phyloP scores from a whole-genome alignment of 345 rosid species.

The Raphanus sativus region DNA sequence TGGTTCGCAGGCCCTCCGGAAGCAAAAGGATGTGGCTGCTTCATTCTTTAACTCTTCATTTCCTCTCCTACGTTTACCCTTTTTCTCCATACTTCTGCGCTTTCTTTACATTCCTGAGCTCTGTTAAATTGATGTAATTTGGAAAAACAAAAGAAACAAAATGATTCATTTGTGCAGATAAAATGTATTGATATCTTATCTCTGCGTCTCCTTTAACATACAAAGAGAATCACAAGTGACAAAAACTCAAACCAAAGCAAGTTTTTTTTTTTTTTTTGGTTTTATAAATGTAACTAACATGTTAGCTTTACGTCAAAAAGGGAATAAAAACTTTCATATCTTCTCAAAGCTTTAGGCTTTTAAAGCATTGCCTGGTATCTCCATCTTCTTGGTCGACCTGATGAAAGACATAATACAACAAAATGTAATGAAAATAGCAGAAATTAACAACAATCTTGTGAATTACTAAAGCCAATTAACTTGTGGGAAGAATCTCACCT shows the following conservation, averaged over 20 bases:
- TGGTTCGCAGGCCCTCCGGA: slow-evolving; percentile 83
- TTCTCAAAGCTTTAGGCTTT: slow-evolving; percentile 28
- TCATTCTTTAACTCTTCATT: slow-evolving; percentile 51
- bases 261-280: not conserved
- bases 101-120: slow-evolving; percentile 21
- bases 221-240: not conserved
- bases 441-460: not conserved
- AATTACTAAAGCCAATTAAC: not conserved
- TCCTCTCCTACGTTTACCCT: not conserved
- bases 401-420: slow-evolving; percentile 25
- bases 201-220: not conserved
- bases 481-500: slow-evolving; percentile 45
- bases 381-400: slow-evolving; percentile 64
- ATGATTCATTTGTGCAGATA: slow-evolving; percentile 41
- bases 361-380: slow-evolving; percentile 15
- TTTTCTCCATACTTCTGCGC: slow-evolving; percentile 8
- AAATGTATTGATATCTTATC: slow-evolving; percentile 8
- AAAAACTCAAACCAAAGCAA: not conserved
- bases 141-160: not conserved
- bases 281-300: not conserved
- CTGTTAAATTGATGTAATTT: slow-evolving; percentile 30
- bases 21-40: slow-evolving; percentile 67
- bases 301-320: too few species aligned
- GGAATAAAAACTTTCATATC: not conserved
- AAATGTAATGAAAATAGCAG: not conserved